Conservation (phyloP, 164 flowering plant genomes). For the Chloranthus sessilifolius region DNA sequence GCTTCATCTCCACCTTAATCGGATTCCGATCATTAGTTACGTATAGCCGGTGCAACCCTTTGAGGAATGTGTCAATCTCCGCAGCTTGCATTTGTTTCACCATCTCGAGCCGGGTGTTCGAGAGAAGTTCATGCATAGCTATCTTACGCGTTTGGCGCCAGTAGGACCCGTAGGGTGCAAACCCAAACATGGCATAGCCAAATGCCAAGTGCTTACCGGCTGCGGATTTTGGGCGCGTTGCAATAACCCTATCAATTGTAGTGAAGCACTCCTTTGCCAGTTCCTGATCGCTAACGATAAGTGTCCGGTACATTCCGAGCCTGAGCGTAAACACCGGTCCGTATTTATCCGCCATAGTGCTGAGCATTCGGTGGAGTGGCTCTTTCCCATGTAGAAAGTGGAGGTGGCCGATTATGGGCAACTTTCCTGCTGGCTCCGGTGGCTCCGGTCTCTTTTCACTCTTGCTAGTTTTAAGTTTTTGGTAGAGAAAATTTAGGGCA, state of each 20-base stretch:
- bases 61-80: no score
- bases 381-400: neutral
- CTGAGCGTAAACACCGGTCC: conserved; percentile 13
- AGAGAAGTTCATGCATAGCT: no score
- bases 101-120: no score
- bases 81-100: no score
- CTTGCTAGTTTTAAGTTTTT: neutral
- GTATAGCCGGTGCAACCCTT: no score
- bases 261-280: conserved; percentile 21
- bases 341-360: conserved; percentile 11
- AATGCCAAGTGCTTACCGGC: neutral
- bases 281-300: conserved; percentile 12
- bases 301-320: conserved; percentile 4
- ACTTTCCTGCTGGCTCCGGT: conserved; percentile 7
- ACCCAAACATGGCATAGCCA: conserved; percentile 3
- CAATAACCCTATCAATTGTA: conserved; percentile 3
- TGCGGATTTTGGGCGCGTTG: conserved; percentile 2
- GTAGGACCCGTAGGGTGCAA: conserved; percentile 8
- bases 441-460: neutral
- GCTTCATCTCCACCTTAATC: no score
- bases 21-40: no score
- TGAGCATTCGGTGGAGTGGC: neutral
- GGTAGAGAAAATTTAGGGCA: neutral
- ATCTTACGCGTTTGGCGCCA: no score
- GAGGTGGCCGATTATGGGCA: conserved; percentile 18